These are phyloP conservation scores for Artemisia annua DNA, from an alignment of 129 eudicot species.

Conservation along the genomic window DNA sequence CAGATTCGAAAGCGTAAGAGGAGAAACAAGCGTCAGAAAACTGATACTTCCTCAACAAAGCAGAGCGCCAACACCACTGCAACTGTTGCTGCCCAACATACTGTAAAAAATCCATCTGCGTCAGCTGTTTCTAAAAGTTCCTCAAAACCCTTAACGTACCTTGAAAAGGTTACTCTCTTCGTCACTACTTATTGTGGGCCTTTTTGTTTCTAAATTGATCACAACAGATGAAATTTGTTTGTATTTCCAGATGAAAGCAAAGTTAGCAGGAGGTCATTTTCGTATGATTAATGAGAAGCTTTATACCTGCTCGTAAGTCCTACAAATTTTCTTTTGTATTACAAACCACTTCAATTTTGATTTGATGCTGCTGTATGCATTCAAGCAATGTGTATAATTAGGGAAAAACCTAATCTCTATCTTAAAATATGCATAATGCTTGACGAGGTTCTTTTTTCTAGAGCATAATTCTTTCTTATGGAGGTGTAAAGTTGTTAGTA, in stretches of 20 bases:
- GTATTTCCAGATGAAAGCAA: slow-evolving; percentile 80
- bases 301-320: slow-evolving; percentile 87
- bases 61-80: slow-evolving; percentile 13
- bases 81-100: background rate
- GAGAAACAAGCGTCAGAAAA: slow-evolving; percentile 38
- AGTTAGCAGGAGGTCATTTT: slow-evolving; percentile 87
- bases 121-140: slow-evolving; percentile 21
- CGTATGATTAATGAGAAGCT: slow-evolving; percentile 98
- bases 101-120: slow-evolving; percentile 19
- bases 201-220: background rate
- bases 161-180: slow-evolving; percentile 55
- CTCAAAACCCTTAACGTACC: slow-evolving; percentile 51
- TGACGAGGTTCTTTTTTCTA: slow-evolving; percentile 7
- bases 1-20: slow-evolving; percentile 62
- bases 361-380: background rate
- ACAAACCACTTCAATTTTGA: background rate
- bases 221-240: background rate
- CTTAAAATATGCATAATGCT: background rate
- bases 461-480: slow-evolving; percentile 1
- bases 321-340: background rate
- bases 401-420: slow-evolving; percentile 1
- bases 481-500: background rate
- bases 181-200: background rate
- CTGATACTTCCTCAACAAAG: slow-evolving; percentile 13
- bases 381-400: background rate